phyloP scores from a whole-genome alignment of 2,329 filamentous ascomycete genomes.

The Nectriaceae sp. region DNA sequence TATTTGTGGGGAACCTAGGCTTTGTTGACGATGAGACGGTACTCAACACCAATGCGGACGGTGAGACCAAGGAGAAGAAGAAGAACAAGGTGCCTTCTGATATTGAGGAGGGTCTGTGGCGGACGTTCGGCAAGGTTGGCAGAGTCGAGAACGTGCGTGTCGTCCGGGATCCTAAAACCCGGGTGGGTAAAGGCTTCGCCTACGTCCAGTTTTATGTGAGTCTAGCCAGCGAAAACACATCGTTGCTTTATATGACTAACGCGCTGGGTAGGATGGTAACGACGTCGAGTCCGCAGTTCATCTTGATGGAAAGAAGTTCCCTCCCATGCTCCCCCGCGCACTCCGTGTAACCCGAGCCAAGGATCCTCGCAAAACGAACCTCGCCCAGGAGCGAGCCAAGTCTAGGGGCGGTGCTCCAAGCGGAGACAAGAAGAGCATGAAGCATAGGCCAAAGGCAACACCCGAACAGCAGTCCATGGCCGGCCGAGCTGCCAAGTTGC shows the following conservation, averaged over 20 bases:
- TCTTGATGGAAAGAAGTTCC: slow-evolving; percentile 87
- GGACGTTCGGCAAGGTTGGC: slow-evolving; percentile 72
- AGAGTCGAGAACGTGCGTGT: slow-evolving; percentile 93
- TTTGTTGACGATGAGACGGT: slow-evolving; percentile 92
- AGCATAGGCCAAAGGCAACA: slow-evolving; percentile 71
- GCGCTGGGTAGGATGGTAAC: slow-evolving; percentile 66
- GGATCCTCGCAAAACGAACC: slow-evolving; percentile 62
- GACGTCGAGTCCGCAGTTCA: slow-evolving; percentile 88
- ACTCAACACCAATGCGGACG: slow-evolving; percentile 64
- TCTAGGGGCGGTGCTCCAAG: slow-evolving; percentile 38
- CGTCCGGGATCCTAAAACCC: slow-evolving; percentile 82
- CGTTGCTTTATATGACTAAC: slow-evolving; percentile 6
- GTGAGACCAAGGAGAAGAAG: slow-evolving; percentile 70
- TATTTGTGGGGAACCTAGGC: slow-evolving; percentile 94
- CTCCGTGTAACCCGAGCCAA: slow-evolving; percentile 87
- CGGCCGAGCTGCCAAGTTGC: slow-evolving; percentile 73
- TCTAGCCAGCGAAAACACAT: slow-evolving; percentile 5
- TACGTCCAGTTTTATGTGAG: slow-evolving; percentile 90
- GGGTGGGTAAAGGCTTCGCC: slow-evolving; percentile 94
- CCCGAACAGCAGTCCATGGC: slow-evolving; percentile 69
- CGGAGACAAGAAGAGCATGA: slow-evolving; percentile 42
- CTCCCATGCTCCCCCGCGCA: slow-evolving; percentile 86
- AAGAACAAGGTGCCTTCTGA: slow-evolving; percentile 76
- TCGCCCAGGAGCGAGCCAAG: slow-evolving; percentile 42
- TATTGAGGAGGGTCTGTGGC: slow-evolving; percentile 91